Base-by-base conservation (phyloP, 805 yeast genomes). In the Sungouiella thailandica region DNA sequence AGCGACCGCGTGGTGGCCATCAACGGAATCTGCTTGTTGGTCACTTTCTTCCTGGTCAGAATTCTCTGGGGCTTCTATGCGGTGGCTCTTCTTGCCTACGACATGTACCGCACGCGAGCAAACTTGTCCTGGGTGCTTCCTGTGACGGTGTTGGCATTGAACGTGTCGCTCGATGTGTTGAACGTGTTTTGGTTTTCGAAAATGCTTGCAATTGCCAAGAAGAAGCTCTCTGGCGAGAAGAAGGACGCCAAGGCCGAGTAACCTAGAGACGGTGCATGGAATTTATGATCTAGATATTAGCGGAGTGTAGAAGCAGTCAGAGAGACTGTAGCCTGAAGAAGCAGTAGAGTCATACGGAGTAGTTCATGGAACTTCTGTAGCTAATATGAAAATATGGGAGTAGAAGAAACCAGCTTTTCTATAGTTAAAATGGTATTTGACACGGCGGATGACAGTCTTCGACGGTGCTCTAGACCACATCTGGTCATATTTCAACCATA, bases 31-130 rank as follows among this genome's bases (percentile, higher is more conserved):
- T 44, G 74, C 16, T 66, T 93, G 40, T 68, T 93, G 44, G 36
- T 67, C 2, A 72, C 81, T 0, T 93, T 93, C 58, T 88, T 90
- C 66, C 31, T 61, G 5, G 86, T 81, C 25, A 72, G 99, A 47
- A 80, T 93, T 28, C 54, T 81, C 7, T 86, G 96, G 93, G 98
- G 98, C 0, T 76, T 82, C 55, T 75, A 74, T 41, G 86, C 94
- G 10, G 83, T 87, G 14, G 50, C 50, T 31, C 28, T 60, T 14
- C 71, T 80, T 35, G 63, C 72, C n/a, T 33, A 42, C 9, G 78
- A 78, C 38, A 62, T 81, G 51, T 65, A 53, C 50, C 30, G 34
- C 7, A n/a, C n/a, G n/a, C n/a, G n/a, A n/a, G n/a, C n/a, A n/a
- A n/a, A n/a, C n/a, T 17, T 26, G 29, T 26, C 20, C 20, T 43